These are phyloP conservation scores for Neurospora hispaniola DNA, from an alignment of 495 filamentous ascomycete species.

Conservation along the genomic window DNA sequence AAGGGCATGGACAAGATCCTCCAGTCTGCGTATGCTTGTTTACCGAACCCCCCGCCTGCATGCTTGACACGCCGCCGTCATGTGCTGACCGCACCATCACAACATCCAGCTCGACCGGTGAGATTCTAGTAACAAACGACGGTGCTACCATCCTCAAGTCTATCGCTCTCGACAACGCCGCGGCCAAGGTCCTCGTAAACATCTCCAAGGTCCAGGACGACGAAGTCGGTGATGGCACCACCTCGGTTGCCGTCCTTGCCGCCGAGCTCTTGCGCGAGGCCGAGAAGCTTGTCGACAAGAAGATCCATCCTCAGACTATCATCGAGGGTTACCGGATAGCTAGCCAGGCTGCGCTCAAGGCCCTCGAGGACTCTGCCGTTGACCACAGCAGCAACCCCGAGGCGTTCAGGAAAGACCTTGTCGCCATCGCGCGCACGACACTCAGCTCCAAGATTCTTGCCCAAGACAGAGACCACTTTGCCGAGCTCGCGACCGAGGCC, in stretches of 20 bases:
- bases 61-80: not conserved
- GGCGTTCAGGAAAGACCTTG: slow-evolving; percentile 80
- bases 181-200: slow-evolving; percentile 94
- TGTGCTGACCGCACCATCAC: slow-evolving; percentile 15
- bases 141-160: slow-evolving; percentile 96
- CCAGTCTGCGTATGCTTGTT: slow-evolving; percentile 72
- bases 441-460: slow-evolving; percentile 94
- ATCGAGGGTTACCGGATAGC: slow-evolving; percentile 99
- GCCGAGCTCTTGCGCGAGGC: slow-evolving; percentile 93
- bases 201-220: slow-evolving; percentile 99
- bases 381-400: slow-evolving; percentile 76
- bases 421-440: slow-evolving; percentile 89
- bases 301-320: slow-evolving; percentile 98
- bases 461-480: slow-evolving; percentile 88
- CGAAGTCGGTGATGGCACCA: slow-evolving; percentile 92
- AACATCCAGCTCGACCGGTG: slow-evolving; percentile 67
- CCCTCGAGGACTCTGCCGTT: slow-evolving; percentile 72
- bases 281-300: slow-evolving; percentile 91
- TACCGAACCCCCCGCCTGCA: not conserved
- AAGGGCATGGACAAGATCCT: slow-evolving; percentile 99
- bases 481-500: slow-evolving; percentile 83
- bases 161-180: slow-evolving; percentile 97
- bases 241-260: slow-evolving; percentile 76
- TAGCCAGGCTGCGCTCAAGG: slow-evolving; percentile 71
- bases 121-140: slow-evolving; percentile 98